Evolutionary conservation across 306 rosid species (phyloP), one percentile per base, ranked within the genome.

Genomic region (Cicer bijugum): DNA sequence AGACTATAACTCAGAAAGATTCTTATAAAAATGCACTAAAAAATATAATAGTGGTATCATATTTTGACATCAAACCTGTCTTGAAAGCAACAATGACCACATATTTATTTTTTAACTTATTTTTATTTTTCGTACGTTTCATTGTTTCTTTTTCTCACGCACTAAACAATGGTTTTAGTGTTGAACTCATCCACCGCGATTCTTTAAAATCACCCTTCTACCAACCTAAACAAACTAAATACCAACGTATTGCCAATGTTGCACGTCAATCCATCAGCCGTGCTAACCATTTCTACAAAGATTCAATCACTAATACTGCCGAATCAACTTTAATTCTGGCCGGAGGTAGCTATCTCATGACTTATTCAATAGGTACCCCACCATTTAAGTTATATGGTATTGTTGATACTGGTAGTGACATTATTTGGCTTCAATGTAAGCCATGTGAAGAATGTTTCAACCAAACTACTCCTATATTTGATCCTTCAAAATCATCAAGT

Each of bases 401-500:
- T 28, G 35, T 0, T 28, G 35, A 89, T 23, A 89, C 91, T 0
- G 90, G 91, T 2, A 89, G 95, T 23, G 88, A 87, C 47, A 55
- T 89, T 2, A 60, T 81, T 9, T 89, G 95, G 95, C 39, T 78
- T 0, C 95, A 89, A 12, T 89, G 95, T 82, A 0, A 44, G 23
- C 95, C 91, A 0, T 89, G 95, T 72, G 2, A 0, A 0, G 0
- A 0, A 0, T 89, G 95, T 16, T 89, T 48, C 86, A 7, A 39
- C 1, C 90, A 89, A 60, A n/a, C 8, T 0, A 55, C 28, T 3
- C 87, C 35, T 4, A 28, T 28, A 3, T 28, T 28, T 28, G 4
- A 28, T 3, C 35, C 35, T 28, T 28, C 35, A 28, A 28, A 28
- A 28, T 28, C 35, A 28, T 28, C 35, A 28, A 28, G 35, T 28